Evolutionary conservation across 257 asterid species (phyloP).

Genomic region (Cordia subcordata): DNA sequence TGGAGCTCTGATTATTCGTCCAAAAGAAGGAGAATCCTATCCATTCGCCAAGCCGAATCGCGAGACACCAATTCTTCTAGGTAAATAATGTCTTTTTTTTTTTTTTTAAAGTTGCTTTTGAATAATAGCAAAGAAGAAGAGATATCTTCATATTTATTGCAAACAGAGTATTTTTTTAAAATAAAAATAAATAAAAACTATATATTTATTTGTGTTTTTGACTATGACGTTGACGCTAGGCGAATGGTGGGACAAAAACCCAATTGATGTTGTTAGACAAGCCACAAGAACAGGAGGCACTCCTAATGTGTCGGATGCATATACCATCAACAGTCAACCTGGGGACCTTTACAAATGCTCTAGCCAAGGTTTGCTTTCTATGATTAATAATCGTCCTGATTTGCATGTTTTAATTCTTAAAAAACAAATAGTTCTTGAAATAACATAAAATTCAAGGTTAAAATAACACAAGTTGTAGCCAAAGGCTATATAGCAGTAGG

Average conservation of each 20-base stretch:
- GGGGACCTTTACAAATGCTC: slow-evolving; percentile 93
- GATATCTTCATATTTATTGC: too few relatives aligned
- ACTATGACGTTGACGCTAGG: slow-evolving; percentile 38
- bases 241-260: slow-evolving; percentile 96
- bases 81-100: slow-evolving; percentile 22
- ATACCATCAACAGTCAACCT: slow-evolving; percentile 92
- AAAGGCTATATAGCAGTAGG: too few relatives aligned
- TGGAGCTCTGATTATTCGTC: slow-evolving; percentile 71
- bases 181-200: too few relatives aligned
- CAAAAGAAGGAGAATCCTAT: slow-evolving; percentile 56
- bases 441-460: too few relatives aligned
- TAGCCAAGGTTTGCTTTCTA: slow-evolving; percentile 30
- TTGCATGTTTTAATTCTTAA: not conserved
- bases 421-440: too few relatives aligned
- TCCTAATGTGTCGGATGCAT: slow-evolving; percentile 79
- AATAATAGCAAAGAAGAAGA: too few relatives aligned
- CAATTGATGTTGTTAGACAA: slow-evolving; percentile 64
- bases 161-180: too few relatives aligned
- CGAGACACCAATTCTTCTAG: slow-evolving; percentile 71
- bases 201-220: too few relatives aligned
- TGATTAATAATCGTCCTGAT: not conserved
- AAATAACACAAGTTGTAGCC: too few relatives aligned
- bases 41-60: slow-evolving; percentile 76
- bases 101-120: not conserved
- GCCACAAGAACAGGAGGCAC: slow-evolving; percentile 78